Evolutionary conservation across 2,329 filamentous ascomycete genomes (phyloP).

Genomic region (Monosporascus sp.): DNA sequence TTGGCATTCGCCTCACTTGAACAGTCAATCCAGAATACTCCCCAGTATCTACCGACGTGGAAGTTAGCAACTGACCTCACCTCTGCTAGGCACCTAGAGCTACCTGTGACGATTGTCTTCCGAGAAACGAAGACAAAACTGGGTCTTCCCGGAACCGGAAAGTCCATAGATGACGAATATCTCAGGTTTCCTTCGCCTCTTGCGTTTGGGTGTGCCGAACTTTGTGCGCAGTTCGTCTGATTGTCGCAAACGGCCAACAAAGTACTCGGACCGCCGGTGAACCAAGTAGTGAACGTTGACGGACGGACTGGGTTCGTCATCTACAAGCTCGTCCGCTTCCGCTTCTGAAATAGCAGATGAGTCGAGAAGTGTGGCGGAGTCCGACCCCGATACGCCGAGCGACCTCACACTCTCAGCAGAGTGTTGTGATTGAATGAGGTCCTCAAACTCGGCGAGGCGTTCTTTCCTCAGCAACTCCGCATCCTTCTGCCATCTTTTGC

Average conservation of each 20-base stretch:
- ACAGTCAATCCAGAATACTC: constrained; percentile 8
- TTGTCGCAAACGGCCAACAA: constrained; percentile 3
- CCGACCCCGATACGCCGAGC: no score
- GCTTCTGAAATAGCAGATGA: not conserved
- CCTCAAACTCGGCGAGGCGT: constrained; percentile 2
- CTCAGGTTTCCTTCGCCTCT: constrained; percentile 4
- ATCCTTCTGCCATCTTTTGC: constrained; percentile 5
- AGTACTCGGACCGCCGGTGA: constrained; percentile 6
- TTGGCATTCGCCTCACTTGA: constrained; percentile 7
- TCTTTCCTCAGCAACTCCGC: constrained; percentile 4
- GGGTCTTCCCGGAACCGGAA: constrained; percentile 6
- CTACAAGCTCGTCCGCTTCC: not conserved
- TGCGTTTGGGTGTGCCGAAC: not conserved
- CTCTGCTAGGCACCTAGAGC: not conserved
- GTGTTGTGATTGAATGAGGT: not conserved
- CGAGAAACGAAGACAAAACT: constrained; percentile 4
- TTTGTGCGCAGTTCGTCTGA: not conserved
- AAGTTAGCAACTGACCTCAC: not conserved
- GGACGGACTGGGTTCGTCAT: not conserved
- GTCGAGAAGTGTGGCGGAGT: no score
- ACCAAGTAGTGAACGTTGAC: constrained; percentile 7
- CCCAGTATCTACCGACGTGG: constrained; percentile 3
- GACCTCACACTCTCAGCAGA: no score
- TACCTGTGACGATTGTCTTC: constrained; percentile 7
- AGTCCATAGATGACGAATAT: constrained; percentile 8